Evolutionary conservation across 805 yeast species (phyloP).

Genomic region (Lachancea mirantina): DNA sequence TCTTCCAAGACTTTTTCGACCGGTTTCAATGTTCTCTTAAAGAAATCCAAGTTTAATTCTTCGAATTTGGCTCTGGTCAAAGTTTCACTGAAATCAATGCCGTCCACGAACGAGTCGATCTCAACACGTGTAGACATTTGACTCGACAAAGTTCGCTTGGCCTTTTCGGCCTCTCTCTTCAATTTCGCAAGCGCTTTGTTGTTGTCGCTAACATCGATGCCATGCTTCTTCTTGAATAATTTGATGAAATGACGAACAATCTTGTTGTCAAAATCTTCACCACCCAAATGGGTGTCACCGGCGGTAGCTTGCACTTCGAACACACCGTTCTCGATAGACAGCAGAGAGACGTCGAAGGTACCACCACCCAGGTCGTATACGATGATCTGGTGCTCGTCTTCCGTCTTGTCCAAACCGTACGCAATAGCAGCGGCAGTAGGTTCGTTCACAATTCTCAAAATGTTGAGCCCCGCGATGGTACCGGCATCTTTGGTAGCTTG

Average conservation of each 20-base stretch:
- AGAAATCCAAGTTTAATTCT: constrained; percentile 86
- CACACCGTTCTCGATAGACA: constrained; percentile 85
- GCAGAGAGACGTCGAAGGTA: constrained; percentile 86
- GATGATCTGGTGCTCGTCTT: constrained; percentile 80
- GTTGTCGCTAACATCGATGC: constrained; percentile 73
- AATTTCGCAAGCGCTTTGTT: constrained; percentile 85
- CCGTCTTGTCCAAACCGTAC: constrained; percentile 80
- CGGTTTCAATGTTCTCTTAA: constrained; percentile 91
- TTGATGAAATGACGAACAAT: constrained; percentile 81
- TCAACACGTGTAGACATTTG: constrained; percentile 95
- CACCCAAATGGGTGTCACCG: constrained; percentile 97
- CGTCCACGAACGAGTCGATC: constrained; percentile 90
- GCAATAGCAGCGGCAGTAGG: constrained; percentile 98
- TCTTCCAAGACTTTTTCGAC: constrained; percentile 94
- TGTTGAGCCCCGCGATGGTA: constrained; percentile 82
- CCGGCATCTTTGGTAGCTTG: constrained; percentile 94
- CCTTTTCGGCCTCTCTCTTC: constrained; percentile 97
- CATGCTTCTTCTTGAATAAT: constrained; percentile 87
- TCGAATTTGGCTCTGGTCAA: constrained; percentile 97
- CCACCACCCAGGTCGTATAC: constrained; percentile 98
- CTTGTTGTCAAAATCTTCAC: constrained; percentile 91
- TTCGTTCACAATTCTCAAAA: constrained; percentile 83
- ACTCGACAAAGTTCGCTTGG: constrained; percentile 91
- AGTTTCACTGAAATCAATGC: constrained; percentile 92
- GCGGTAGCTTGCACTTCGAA: constrained; percentile 90